Base-by-base conservation (phyloP, 2,329 filamentous ascomycete genomes). In the Talaromyces verruculosus region DNA sequence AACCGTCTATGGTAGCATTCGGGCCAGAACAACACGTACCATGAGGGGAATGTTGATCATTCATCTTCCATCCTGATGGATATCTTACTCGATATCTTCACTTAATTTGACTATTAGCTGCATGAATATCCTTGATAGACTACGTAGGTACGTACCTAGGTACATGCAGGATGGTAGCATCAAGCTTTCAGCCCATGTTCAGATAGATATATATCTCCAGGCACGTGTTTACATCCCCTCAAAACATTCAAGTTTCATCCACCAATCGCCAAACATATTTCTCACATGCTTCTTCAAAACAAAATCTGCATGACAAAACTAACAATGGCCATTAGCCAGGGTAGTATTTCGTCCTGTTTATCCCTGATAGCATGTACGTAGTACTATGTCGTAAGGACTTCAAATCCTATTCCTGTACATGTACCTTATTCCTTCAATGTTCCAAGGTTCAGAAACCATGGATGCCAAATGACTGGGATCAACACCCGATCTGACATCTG, bases 1-100 rank as follows among this genome's bases (percentile, higher is more conserved):
- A 37, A 19, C 51, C 51, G 30, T 37, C 51, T 57, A 39, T 37
- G 53, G 53, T 57, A 37, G 53, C 30, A 57, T 57, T 37, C 53
- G 53, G 53, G 33, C 53, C 30, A 37, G 53, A 25, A 57, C 51
- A 25, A 57, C 51, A 37, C 28, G 7, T 15, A 57, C 8, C 33
- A 25, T 57, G 53, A 39, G 33, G 51, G 33, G 53, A 55, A 35
- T 35, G 51, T 1, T 19, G 51, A 35, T 35, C 51, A 55, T 19
- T 7, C 4, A 19, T 33, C 49, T 13, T n/a, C 25, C 5, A 10
- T 28, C 25, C 15, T n/a, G 6, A 17, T n/a, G 6, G 1, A 30
- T 8, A 25, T 30, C 25, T 2, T 5, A 6, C 49, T 19, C 17
- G 13, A 10, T 11, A 17, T 51, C 11, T 11, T 13, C 22, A 6